These are phyloP conservation scores for Lactifluus echinatus DNA, from an alignment of 768 basidiomycete genomes.

Conservation along the genomic window DNA sequence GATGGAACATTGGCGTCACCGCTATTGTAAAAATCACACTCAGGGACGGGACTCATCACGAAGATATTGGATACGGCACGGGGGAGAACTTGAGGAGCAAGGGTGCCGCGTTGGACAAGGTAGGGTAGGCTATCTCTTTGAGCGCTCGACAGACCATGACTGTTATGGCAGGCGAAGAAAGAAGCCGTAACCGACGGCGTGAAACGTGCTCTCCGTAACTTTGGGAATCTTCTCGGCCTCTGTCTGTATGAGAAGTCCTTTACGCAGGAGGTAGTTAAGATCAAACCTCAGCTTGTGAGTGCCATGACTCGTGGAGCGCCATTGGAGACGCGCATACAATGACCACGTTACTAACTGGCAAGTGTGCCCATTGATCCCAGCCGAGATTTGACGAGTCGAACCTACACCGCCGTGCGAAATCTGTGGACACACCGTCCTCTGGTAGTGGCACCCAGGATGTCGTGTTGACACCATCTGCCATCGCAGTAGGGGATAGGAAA, in stretches of 20 bases:
- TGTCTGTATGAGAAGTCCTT: constrained; percentile 96
- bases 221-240: constrained; percentile 92
- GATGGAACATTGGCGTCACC: constrained; percentile 68
- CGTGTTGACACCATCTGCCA: neutral
- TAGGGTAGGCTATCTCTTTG: constrained; percentile 32
- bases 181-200: constrained; percentile 94
- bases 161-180: constrained; percentile 75
- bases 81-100: constrained; percentile 82
- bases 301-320: neutral
- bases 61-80: constrained; percentile 89
- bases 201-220: constrained; percentile 84
- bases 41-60: constrained; percentile 81
- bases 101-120: constrained; percentile 86
- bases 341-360: neutral
- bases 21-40: constrained; percentile 85
- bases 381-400: constrained; percentile 59
- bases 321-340: constrained; percentile 7
- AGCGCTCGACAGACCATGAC: neutral
- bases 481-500: constrained; percentile 8
- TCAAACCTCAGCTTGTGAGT: constrained; percentile 76
- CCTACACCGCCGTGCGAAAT: constrained; percentile 56
- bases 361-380: constrained; percentile 27
- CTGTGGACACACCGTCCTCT: constrained; percentile 22
- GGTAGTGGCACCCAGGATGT: neutral
- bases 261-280: constrained; percentile 74